These are phyloP conservation scores for Dimargaris xerosporica DNA, from an alignment of 192 early-diverging fungal species.

Conservation along the genomic window DNA sequence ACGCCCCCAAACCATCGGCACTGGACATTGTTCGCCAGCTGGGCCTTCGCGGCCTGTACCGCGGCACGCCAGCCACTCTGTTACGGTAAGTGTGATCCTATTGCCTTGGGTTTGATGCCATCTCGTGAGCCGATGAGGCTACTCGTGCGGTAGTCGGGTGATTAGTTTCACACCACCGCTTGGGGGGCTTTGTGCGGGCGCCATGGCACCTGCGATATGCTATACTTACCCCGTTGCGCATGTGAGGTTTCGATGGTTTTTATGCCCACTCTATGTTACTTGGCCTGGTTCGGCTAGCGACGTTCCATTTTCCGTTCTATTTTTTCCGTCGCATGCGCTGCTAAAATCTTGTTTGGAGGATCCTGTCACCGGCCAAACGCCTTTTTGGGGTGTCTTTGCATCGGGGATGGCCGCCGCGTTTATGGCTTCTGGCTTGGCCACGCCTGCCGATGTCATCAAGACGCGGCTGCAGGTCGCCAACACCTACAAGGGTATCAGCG, in stretches of 20 bases:
- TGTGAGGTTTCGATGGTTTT: neutral
- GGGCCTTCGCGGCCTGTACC: conserved; percentile 30
- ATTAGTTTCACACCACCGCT: neutral
- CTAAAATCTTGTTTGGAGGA: conserved; percentile 24
- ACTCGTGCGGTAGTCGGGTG: neutral
- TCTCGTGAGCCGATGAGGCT: neutral
- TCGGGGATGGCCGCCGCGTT: conserved; percentile 30
- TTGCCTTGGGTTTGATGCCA: neutral
- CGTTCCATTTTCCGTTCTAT: conserved; percentile 38
- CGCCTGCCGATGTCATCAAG: conserved; percentile 30
- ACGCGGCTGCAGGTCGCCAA: conserved; percentile 32
- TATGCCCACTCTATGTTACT: neutral
- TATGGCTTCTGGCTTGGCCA: conserved; percentile 31
- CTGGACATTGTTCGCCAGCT: conserved; percentile 24
- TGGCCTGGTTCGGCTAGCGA: conserved; percentile 13
- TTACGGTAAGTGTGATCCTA: conserved; percentile 10
- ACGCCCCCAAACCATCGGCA: conserved; percentile 17
- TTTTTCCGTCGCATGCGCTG: conserved; percentile 31
- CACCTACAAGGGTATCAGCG: conserved; percentile 21
- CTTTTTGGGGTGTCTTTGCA: conserved; percentile 35
- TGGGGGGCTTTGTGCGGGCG: neutral
- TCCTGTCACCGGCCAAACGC: conserved; percentile 21
- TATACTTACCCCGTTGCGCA: neutral
- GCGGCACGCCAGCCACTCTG: conserved; percentile 27
- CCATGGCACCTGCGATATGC: neutral